Evolutionary conservation across 2,329 filamentous ascomycete species (phyloP), one percentile per base, ranked within the genome.

Genomic region (Cladophialophora chaetospira): DNA sequence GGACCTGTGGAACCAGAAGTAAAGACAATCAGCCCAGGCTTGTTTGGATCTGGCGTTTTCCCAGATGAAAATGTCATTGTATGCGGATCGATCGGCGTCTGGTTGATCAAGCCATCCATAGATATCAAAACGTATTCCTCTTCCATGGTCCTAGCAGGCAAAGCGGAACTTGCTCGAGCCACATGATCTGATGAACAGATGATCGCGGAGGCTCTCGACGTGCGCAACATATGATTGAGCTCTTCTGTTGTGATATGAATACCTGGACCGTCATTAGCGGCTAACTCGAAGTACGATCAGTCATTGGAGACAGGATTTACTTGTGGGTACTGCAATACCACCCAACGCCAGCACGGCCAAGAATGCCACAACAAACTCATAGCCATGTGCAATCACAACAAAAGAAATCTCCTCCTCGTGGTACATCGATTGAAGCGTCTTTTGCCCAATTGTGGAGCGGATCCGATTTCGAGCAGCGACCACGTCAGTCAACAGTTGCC

Each of bases 1-100:
- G 77, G 78, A 47, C 79, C 79, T 1, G 82, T 81, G 0, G 81
- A 82, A 0, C 82, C 81, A 2, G 80, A 81, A 0, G 80, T 82
- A 58, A 87, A 84, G 5, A 88, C 79, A 2, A 85, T 76, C 65
- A 85, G 88, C 35, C 54, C 69, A 9, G 69, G 65, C 2, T 57
- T 57, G 51, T 70, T 70, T 45, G 64, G 61, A 46, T 70, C 65
- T 4, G 13, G 9, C 4, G 45, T 11, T 19, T 48, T 48, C 17
- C 5, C 5, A 3, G 45, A 35, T 5, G 66, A 68, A 25, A 48
- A 35, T 28, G 13, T 29, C 8, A 36, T 10, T 26, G 9, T 33
- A 11, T 9, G 5, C 4, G 45, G 15, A 23, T 19, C 17, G 15
- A 21, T 17, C n/a, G 19, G 4, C 15, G n/a, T 25, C 19, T 48